Base-by-base conservation (phyloP, 805 yeast species). In the Candida tammaniensis region DNA sequence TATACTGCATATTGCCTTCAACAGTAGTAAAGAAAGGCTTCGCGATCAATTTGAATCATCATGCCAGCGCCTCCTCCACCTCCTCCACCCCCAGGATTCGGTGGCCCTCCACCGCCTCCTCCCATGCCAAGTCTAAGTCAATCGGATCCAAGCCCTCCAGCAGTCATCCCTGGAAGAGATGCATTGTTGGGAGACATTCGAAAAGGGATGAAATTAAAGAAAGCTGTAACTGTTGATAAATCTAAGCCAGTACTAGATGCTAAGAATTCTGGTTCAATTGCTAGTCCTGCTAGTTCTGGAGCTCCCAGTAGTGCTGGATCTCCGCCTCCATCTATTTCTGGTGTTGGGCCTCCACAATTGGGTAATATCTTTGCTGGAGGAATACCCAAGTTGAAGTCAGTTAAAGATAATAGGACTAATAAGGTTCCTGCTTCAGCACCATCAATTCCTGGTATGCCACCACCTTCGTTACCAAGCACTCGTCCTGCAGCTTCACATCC, bases 351-450 rank as follows among this genome's bases (percentile, higher is more conserved):
- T 7, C 80, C 81, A 2, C 77, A 66, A 49, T 59, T 81, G 45
- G 86, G 84, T 12, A 82, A 79, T 33, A 68, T 82, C 11, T 80
- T 82, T 58, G 87, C 93, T 3, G 86, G 82, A 5, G 94, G 94
- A 1, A 70, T 86, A 57, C 93, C 94, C 6, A 82, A 82, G 49
- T 65, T 85, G 41, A 77, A 74, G 33, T 54, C 57, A 26, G 54
- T 51, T 7, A 52, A 47, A 20, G 70, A 67, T 39, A 65, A 64
- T 40, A 53, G 72, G 24, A 25, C 59, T 12, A 64, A 59, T 1
- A 48, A 61, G 11, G 53, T 63, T 8, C 68, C 70, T 1, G 43
- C 49, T 7, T 47, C 64, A 11, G 69, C 71, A 2, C 74, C 75
- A 6, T 41, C 48, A 21, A 53, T 63, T 22, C 72, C 73, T 2